Base-by-base conservation (phyloP, 768 basidiomycete species). In the Suillus americanus region DNA sequence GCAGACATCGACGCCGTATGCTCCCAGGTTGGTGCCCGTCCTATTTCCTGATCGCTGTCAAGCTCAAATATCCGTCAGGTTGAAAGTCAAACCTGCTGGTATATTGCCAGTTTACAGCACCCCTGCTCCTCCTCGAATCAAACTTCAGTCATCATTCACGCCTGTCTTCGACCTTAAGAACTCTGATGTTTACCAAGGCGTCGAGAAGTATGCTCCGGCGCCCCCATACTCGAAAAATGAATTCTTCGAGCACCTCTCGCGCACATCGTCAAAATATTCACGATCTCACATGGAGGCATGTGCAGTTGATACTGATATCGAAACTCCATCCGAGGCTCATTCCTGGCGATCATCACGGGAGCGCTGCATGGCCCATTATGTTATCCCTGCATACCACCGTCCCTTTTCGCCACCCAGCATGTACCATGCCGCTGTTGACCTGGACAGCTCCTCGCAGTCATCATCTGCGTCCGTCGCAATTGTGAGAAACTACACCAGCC, bases 321-420 rank as follows among this genome's bases (percentile, higher is more conserved):
- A 41, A 62, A 46, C 23, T 2, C 61, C 14, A 35, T 50, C 35
- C n/a, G 28, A 28, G 45, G 46, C 2, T 35, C 53, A 54, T 54
- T 20, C 20, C 18, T 35, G 30, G 28, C 46, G 23, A n/a, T 23
- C 46, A 12, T 48, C n/a, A 4, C 50, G 50, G 33, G 33, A 20
- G 53, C 53, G 53, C 33, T 6, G 33, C 53, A 33, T 20, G 20
- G 53, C 33, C 3, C 53, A 20, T 35, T n/a, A 9, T 48, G 18
- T 16, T 5, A 18, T 23, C 25, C 46, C 46, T 12, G 35, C 61
- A 12, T 62, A 20, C 18, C 46, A 56, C 23, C 61, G 50, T 10
- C 28, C 61, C 16, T 62, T 62, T n/a, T 20, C 18, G 23, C 50
- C 51, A 50, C 50, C 61, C 50, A 62, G 18, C 41, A 2, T 62